phyloP scores from a whole-genome alignment of 192 early-diverging fungal genomes.

The Coemansia sp. region DNA sequence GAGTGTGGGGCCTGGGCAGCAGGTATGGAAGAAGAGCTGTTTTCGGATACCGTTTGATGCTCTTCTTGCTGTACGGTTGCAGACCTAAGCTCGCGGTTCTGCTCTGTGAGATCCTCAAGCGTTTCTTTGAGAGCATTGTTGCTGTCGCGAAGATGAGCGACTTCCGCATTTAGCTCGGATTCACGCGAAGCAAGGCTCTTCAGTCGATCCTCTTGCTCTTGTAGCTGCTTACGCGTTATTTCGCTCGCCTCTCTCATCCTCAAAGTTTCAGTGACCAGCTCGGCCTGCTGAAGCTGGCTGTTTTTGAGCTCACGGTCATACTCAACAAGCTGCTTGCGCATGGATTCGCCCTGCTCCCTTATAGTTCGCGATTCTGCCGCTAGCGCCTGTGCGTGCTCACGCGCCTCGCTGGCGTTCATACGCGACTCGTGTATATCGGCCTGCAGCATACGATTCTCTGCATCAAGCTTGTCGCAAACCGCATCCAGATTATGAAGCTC shows the following conservation, averaged over 20 bases:
- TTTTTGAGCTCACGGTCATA: neutral
- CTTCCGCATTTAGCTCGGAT: conserved; percentile 1
- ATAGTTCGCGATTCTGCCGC: neutral
- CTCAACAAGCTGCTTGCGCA: conserved; percentile 1
- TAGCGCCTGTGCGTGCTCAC: conserved; percentile 5
- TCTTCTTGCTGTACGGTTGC: conserved; percentile 2
- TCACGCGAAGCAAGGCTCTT: neutral
- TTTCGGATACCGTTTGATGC: neutral
- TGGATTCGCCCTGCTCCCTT: neutral
- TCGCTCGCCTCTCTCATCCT: neutral
- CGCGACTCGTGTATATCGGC: conserved; percentile 14
- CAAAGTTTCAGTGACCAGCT: neutral
- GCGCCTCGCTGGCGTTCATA: neutral
- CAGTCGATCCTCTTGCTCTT: neutral
- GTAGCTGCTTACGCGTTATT: conserved; percentile 12
- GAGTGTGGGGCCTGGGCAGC: neutral
- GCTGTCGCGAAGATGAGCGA: conserved; percentile 3
- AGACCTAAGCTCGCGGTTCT: conserved; percentile 29
- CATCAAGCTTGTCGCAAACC: conserved; percentile 14
- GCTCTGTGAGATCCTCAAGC: conserved; percentile 29
- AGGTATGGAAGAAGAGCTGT: neutral
- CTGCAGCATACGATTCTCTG: conserved; percentile 27
- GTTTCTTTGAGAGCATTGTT: conserved; percentile 24
- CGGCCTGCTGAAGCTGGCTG: neutral
- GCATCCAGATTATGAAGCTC: conserved; percentile 18